Evolutionary conservation across 176 grass and related monocot genomes (phyloP).

Genomic region (Calamus simplicifolius): DNA sequence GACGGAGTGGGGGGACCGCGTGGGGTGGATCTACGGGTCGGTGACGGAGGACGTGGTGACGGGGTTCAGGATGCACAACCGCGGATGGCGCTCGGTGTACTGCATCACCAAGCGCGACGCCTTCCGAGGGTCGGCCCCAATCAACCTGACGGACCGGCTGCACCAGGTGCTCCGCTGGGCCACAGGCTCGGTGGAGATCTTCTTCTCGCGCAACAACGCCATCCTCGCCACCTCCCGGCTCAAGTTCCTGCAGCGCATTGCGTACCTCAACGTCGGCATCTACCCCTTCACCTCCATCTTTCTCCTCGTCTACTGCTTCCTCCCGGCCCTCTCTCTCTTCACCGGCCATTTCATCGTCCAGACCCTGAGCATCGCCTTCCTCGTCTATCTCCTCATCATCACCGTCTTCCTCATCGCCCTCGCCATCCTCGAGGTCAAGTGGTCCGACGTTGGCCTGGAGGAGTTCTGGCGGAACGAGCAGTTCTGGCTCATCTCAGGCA

Average conservation of each 20-base stretch:
- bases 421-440: constrained; percentile 87
- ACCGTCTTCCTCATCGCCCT: constrained; percentile 68
- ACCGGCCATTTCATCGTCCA: constrained; percentile 93
- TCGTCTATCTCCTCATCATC: constrained; percentile 83
- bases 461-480: constrained; percentile 99
- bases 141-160: constrained; percentile 80
- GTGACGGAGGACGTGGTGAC: constrained; percentile 96
- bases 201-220: constrained; percentile 98
- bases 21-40: constrained; percentile 95
- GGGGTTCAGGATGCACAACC: constrained; percentile 96
- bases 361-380: constrained; percentile 80
- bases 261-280: constrained; percentile 57
- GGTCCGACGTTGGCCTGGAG: constrained; percentile 73
- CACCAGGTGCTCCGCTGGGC: constrained; percentile 98
- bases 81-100: constrained; percentile 90
- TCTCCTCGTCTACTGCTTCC: constrained; percentile 86
- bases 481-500: constrained; percentile 89
- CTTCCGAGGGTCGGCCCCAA: constrained; percentile 85
- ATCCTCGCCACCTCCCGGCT: constrained; percentile 53
- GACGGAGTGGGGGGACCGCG: constrained; percentile 98
- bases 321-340: constrained; percentile 97
- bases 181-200: constrained; percentile 91
- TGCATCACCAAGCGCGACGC: constrained; percentile 95
- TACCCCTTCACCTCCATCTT: constrained; percentile 58
- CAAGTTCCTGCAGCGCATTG: constrained; percentile 70